phyloP scores from a whole-genome alignment of 208 protist genomes.

The Endotrypanum monterogeii region DNA sequence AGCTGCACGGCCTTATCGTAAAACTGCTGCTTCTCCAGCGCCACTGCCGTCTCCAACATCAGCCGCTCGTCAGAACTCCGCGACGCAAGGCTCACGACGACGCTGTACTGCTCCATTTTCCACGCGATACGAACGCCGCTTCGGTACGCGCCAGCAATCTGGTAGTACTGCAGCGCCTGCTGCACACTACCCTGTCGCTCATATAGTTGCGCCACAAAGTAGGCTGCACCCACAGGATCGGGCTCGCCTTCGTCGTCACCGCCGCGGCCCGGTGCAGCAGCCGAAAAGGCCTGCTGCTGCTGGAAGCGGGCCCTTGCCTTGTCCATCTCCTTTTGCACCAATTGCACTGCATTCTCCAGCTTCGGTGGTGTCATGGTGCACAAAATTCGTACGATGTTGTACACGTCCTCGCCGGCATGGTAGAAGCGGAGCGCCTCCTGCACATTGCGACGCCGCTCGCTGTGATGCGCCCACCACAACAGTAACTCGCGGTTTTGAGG shows the following conservation, averaged over 20 bases:
- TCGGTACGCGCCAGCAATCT: slow-evolving; percentile 82
- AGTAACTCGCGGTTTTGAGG: slow-evolving; percentile 77
- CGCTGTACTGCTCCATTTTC: slow-evolving; percentile 58
- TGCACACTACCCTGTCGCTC: slow-evolving; percentile 73
- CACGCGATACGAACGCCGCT: slow-evolving; percentile 91
- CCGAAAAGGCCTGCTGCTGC: slow-evolving; percentile 52
- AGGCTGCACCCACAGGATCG: slow-evolving; percentile 86
- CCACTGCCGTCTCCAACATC: slow-evolving; percentile 91
- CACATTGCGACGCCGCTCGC: slow-evolving; percentile 85
- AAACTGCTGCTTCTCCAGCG: slow-evolving; percentile 81
- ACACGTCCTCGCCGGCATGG: slow-evolving; percentile 82
- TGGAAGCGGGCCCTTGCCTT: slow-evolving; percentile 48
- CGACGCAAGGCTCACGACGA: slow-evolving; percentile 79
- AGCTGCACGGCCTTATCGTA: slow-evolving; percentile 94
- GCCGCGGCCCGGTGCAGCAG: slow-evolving; percentile 14
- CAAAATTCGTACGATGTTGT: slow-evolving; percentile 91
- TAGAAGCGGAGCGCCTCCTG: slow-evolving; percentile 94
- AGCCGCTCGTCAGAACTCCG: slow-evolving; percentile 68
- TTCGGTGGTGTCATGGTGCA: slow-evolving; percentile 72
- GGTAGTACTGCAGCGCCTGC: slow-evolving; percentile 91
- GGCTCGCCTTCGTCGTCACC: slow-evolving; percentile 34
- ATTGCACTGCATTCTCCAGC: slow-evolving; percentile 84
- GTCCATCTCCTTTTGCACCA: slow-evolving; percentile 79
- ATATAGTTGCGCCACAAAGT: slow-evolving; percentile 92
- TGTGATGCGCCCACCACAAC: slow-evolving; percentile 93